Conservation (phyloP, 148 eudicot species). For the Talinum fruticosum region DNA sequence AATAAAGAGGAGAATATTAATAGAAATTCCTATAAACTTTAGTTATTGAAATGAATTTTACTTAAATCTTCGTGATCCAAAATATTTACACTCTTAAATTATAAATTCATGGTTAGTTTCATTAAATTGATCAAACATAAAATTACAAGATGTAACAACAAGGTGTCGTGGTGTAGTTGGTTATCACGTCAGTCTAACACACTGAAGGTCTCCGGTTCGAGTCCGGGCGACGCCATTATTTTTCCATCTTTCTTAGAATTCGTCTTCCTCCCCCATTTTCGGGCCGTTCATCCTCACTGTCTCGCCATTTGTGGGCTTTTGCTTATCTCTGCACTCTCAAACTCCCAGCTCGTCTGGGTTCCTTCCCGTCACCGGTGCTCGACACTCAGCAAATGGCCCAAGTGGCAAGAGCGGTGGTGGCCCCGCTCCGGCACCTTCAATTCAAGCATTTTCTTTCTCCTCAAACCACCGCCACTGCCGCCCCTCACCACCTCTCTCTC, state of each 20-base stretch:
- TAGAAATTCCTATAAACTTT: no score
- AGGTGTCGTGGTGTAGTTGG: constrained; percentile 90
- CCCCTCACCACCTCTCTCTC: constrained; percentile 17
- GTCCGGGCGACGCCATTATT: constrained; percentile 12
- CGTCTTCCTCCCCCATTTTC: neutral
- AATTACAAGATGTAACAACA: no score
- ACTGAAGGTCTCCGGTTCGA: constrained; percentile 75
- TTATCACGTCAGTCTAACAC: constrained; percentile 95
- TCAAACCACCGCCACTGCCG: constrained; percentile 13
- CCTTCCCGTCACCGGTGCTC: neutral
- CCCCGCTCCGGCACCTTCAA: constrained; percentile 31
- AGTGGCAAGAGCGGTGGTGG: constrained; percentile 21
- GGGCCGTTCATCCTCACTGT: no score
- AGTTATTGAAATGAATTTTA: no score
- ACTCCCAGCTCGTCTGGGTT: neutral
- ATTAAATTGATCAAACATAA: no score
- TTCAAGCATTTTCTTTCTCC: constrained; percentile 25
- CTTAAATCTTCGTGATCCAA: no score
- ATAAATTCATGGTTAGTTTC: no score
- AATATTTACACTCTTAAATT: no score
- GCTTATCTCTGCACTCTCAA: neutral
- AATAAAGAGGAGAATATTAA: no score
- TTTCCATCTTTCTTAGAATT: neutral
- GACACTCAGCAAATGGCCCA: constrained; percentile 32
- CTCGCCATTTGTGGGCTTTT: no score